Evolutionary conservation across 768 basidiomycete genomes (phyloP).

Genomic region (Tylopilus cervinicoccineus): DNA sequence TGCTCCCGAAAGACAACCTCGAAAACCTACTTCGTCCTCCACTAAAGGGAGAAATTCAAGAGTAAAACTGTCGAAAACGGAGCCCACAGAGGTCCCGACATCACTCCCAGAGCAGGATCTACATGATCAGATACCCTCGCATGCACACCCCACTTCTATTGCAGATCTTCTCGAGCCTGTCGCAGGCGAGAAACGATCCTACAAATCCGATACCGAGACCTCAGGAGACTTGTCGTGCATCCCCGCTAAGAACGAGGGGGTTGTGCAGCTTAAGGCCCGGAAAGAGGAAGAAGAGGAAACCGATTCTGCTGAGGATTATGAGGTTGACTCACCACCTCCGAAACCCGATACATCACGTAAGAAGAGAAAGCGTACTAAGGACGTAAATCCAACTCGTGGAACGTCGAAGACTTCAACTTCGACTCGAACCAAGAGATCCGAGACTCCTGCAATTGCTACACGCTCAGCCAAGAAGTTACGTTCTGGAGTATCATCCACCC

Average conservation of each 20-base stretch:
- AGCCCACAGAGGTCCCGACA: constrained; percentile 46
- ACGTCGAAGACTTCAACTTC: constrained; percentile 23
- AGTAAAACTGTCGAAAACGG: constrained; percentile 18
- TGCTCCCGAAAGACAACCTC: constrained; percentile 6
- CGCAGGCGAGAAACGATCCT: constrained; percentile 19
- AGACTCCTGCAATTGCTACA: constrained; percentile 27
- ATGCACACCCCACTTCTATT: constrained; percentile 1
- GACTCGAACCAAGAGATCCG: constrained; percentile 25
- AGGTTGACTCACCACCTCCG: constrained; percentile 27
- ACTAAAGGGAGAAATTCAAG: constrained; percentile 9
- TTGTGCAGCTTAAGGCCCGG: constrained; percentile 11
- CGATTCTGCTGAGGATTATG: constrained; percentile 40
- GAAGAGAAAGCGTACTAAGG: constrained; percentile 43
- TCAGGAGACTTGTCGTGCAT: constrained; percentile 13
- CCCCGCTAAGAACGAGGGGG: constrained; percentile 30
- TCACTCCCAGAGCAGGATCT: constrained; percentile 57
- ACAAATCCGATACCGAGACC: constrained; percentile 25
- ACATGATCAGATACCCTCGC: constrained; percentile 9
- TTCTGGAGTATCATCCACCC: constrained; percentile 31
- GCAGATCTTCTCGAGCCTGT: constrained; percentile 3
- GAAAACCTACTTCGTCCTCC: constrained; percentile 6
- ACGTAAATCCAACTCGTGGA: constrained; percentile 22
- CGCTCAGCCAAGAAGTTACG: constrained; percentile 39
- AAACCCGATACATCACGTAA: constrained; percentile 32
- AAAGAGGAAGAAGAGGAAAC: constrained; percentile 38